Evolutionary conservation across 2,329 filamentous ascomycete genomes (phyloP).

Genomic region (Fusarium oxysporum): DNA sequence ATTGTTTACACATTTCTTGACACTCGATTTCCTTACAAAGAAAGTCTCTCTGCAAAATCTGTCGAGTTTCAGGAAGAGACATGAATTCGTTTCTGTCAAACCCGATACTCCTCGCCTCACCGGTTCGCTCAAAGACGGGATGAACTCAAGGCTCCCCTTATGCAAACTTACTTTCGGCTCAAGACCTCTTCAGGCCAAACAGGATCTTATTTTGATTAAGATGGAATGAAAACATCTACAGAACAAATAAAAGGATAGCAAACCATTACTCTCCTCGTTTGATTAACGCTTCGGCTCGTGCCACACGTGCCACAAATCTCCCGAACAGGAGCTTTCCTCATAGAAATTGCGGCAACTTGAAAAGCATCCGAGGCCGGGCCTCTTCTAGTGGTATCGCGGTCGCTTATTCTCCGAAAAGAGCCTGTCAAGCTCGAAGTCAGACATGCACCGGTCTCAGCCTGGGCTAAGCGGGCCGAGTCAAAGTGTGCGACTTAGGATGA

Average conservation of each 20-base stretch:
- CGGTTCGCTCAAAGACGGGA: constrained; percentile 4
- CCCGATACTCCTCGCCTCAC: background rate
- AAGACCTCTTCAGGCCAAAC: background rate
- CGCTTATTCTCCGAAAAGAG: constrained; percentile 38
- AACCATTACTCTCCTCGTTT: constrained; percentile 15
- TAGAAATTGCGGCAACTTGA: constrained; percentile 26
- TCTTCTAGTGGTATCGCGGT: constrained; percentile 16
- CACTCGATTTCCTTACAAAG: background rate
- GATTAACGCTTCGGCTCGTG: constrained; percentile 22
- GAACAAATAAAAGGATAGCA: constrained; percentile 13
- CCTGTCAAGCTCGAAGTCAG: constrained; percentile 46
- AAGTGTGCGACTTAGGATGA: constrained; percentile 35
- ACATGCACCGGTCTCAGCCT: constrained; percentile 40
- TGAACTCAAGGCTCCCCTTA: constrained; percentile 5
- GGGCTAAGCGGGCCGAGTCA: constrained; percentile 46
- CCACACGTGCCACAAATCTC: constrained; percentile 33
- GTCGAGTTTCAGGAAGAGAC: background rate
- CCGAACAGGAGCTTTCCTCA: constrained; percentile 29
- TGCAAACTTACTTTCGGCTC: constrained; percentile 16
- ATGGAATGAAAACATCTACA: background rate
- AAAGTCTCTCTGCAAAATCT: no score
- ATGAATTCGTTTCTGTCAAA: background rate
- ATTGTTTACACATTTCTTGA: background rate
- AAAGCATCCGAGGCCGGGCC: constrained; percentile 28
- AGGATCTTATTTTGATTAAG: constrained; percentile 16